Conservation (phyloP, 2,329 filamentous ascomycete species). For the Helotiales sp. region DNA sequence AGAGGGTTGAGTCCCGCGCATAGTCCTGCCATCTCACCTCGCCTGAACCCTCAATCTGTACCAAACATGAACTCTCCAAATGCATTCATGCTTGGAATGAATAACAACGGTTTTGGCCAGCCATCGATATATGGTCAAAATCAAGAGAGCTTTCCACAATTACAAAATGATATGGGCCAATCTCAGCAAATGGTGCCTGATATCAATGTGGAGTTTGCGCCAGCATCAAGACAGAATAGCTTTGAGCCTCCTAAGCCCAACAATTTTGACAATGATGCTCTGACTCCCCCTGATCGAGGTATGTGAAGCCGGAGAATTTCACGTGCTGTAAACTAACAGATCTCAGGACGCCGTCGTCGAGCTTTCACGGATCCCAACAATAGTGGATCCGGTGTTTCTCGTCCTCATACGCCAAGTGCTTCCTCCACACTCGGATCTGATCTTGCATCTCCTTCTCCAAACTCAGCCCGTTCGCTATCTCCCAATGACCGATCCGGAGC, state of each 20-base stretch:
- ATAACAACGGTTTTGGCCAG: conserved; percentile 45
- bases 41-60: conserved; percentile 57
- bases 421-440: conserved; percentile 55
- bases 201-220: conserved; percentile 92
- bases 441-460: conserved; percentile 45
- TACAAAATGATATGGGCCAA: conserved; percentile 62
- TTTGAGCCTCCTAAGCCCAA: conserved; percentile 66
- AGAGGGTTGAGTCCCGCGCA: conserved; percentile 81
- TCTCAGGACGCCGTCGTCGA: conserved; percentile 35
- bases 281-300: conserved; percentile 79
- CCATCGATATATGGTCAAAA: conserved; percentile 52
- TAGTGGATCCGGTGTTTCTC: conserved; percentile 41
- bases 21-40: conserved; percentile 65
- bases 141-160: conserved; percentile 47
- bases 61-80: conserved; percentile 50
- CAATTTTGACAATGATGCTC: conserved; percentile 66
- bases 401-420: conserved; percentile 50
- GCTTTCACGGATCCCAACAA: conserved; percentile 38
- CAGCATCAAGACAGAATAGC: conserved; percentile 64
- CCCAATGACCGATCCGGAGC: conserved; percentile 56
- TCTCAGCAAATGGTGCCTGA: conserved; percentile 82
- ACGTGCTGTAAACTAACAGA: conserved; percentile 20
- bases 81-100: conserved; percentile 45
- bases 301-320: conserved; percentile 29
- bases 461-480: conserved; percentile 55